Base-by-base conservation (phyloP, 106 monocot genomes). In the Apostasia ramifera region DNA sequence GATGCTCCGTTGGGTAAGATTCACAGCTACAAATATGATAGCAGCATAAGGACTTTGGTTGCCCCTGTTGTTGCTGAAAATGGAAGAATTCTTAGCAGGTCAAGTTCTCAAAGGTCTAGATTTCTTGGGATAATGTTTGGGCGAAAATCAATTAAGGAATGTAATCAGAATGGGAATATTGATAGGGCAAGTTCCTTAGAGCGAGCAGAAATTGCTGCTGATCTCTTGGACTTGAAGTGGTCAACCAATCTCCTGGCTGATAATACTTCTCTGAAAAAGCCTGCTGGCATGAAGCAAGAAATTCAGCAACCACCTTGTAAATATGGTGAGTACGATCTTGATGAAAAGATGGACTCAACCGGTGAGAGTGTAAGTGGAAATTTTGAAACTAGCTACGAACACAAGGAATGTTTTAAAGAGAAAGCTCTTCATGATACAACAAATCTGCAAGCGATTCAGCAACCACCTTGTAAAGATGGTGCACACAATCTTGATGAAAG, bases 211-310 rank as follows among this genome's bases (percentile, higher is more conserved):
- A 81, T 87, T 48, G 94, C 84, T 41, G 94, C 87, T 13, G 75
- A 87, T 60, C 82, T 93, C 53, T 78, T 89, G 61, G 89, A 89
- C 48, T 63, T 74, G 58, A 93, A 78, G 65, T 89, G 93, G 93
- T 93, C 89, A 39, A 89, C 88, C 44, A 86, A 81, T 79, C 81
- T 79, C 41, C 45, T 73, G 1, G 41, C 72, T 0, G 47, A 26
- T 48, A 73, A 70, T 68, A 38, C 67, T 61, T 71, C 70, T 41
- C 43, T 5, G 3, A 52, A 39, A 10, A 47, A 37, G 41, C 57
- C 61, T 9, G 74, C 63, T 52, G 58, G 70, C 4, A 72, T 37
- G 8, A n/a, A 62, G 44, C 66, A 49, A 51, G 59, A 55, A 48
- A 51, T 3, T 6, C 54, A 51, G 4, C 13, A 40, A 47, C 6